A percentile compares a stretch with the other conserved stretches of the same genome.
These are phyloP conservation scores for Phialophora tarda DNA, from an alignment of 2,329 filamentous ascomycete species.

Conservation along the genomic window DNA sequence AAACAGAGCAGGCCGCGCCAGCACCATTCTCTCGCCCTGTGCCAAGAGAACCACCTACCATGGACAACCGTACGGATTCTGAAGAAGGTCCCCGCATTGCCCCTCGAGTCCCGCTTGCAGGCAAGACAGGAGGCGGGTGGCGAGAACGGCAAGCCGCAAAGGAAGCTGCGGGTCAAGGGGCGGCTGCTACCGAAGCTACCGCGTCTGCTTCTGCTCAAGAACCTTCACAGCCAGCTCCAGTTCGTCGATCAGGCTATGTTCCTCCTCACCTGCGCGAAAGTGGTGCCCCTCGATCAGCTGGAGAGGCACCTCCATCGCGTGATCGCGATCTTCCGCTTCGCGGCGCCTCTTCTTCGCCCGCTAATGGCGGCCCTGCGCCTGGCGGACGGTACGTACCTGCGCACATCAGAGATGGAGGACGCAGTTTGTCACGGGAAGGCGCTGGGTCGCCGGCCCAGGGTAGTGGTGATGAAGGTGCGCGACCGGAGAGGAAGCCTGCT, in stretches of 20 bases:
- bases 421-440: slow-evolving; percentile 35
- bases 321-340: slow-evolving; percentile 37
- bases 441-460: slow-evolving; percentile 30
- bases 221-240: slow-evolving; percentile 37
- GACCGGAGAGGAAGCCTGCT: slow-evolving; percentile 28
- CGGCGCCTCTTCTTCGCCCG: slow-evolving; percentile 38
- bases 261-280: slow-evolving; percentile 49
- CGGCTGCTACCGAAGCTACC: slow-evolving; percentile 18
- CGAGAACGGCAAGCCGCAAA: slow-evolving; percentile 65
- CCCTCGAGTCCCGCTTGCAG: slow-evolving; percentile 62
- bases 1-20: slow-evolving; percentile 52
- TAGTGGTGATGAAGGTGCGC: slow-evolving; percentile 28
- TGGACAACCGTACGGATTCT: slow-evolving; percentile 57
- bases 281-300: slow-evolving; percentile 25
- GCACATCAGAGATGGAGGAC: slow-evolving; percentile 43
- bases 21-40: slow-evolving; percentile 35
- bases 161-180: slow-evolving; percentile 40
- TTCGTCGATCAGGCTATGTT: slow-evolving; percentile 44
- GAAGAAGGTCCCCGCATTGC: slow-evolving; percentile 52
- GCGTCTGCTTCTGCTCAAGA: slow-evolving; percentile 27
- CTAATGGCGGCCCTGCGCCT: slow-evolving; percentile 40
- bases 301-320: slow-evolving; percentile 37
- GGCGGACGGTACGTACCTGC: slow-evolving; percentile 45
- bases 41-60: slow-evolving; percentile 46
- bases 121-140: slow-evolving; percentile 60